Evolutionary conservation across 2,329 filamentous ascomycete species (phyloP), one percentile per base, ranked within the genome.

Genomic region (Epichloe bromicola): DNA sequence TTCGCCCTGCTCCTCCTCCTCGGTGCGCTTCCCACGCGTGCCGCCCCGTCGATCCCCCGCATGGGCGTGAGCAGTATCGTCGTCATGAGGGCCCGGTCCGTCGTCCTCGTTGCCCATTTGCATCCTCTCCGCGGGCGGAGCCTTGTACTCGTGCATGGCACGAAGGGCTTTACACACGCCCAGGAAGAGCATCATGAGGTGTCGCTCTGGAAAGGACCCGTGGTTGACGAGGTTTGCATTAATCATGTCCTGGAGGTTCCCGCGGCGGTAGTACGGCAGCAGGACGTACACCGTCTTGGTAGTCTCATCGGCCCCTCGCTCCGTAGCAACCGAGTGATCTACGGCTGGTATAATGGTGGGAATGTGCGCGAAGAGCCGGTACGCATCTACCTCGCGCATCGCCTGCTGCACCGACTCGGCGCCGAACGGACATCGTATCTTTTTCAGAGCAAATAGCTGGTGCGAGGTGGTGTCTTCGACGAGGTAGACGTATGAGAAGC

Each of bases 151-250:
- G 69, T 98, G 93, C 88, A 98, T 96, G 37, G 84, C 81, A 63
- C 85, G 84, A 53, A 98, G 71, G 42, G 88, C 93, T 61, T 82
- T 82, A 66, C 91, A 96, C 2, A 98, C 89, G 15, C 93, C 93
- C 41, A 96, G 72, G 66, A 98, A 96, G 53, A 98, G 69, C 53
- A 83, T 74, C 89, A 97, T 91, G 55, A 98, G 74, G 60, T 84
- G 78, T 64, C 83, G 79, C 71, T 97, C 91, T 1, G 91, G 89
- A 61, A 98, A 97, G 48, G 77, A 78, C 38, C 86, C 87, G 65
- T 95, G 88, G 68, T 97, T 97, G 67, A 98, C 91, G 50, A 97
- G 74, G 69, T 98, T 98, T 56, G 93, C 91, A 68, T 98, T 98
- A 74, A 98, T 97, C 64, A 94, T 85, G 70, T 98, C 93, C 71